These are phyloP conservation scores for Chenopodium album DNA, from an alignment of 148 eudicot genomes.

Conservation along the genomic window DNA sequence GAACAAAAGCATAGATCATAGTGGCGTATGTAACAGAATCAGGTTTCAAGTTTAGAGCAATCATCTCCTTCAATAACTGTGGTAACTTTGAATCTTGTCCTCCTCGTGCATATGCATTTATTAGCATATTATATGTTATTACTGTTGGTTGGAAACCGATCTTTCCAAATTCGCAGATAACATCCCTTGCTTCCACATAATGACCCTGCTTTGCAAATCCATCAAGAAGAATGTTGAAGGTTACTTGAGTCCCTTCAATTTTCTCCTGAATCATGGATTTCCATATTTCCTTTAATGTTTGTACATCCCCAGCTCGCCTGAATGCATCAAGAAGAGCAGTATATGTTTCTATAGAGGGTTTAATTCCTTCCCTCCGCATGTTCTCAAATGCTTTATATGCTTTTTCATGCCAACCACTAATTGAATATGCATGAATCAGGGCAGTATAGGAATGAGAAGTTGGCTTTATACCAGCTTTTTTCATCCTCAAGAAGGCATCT, in stretches of 20 bases:
- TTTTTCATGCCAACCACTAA: conserved; percentile 84
- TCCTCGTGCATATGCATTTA: conserved; percentile 92
- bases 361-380: conserved; percentile 72
- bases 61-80: conserved; percentile 83
- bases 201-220: conserved; percentile 94
- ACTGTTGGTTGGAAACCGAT: conserved; percentile 78
- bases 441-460: conserved; percentile 90
- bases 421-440: conserved; percentile 82
- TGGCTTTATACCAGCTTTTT: conserved; percentile 72
- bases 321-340: conserved; percentile 84
- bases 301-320: conserved; percentile 84
- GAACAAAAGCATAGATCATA: conserved; percentile 81
- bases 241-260: conserved; percentile 73
- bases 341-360: conserved; percentile 85
- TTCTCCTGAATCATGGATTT: conserved; percentile 74
- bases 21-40: conserved; percentile 88
- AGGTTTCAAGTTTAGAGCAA: conserved; percentile 60
- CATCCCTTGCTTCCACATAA: conserved; percentile 84
- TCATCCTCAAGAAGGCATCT: conserved; percentile 86
- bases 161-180: conserved; percentile 72
- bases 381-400: conserved; percentile 69
- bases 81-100: conserved; percentile 84
- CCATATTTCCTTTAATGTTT: conserved; percentile 78
- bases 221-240: conserved; percentile 80
- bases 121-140: conserved; percentile 91